Conservation (phyloP, 768 basidiomycete genomes). For the Phallus indusiatus region DNA sequence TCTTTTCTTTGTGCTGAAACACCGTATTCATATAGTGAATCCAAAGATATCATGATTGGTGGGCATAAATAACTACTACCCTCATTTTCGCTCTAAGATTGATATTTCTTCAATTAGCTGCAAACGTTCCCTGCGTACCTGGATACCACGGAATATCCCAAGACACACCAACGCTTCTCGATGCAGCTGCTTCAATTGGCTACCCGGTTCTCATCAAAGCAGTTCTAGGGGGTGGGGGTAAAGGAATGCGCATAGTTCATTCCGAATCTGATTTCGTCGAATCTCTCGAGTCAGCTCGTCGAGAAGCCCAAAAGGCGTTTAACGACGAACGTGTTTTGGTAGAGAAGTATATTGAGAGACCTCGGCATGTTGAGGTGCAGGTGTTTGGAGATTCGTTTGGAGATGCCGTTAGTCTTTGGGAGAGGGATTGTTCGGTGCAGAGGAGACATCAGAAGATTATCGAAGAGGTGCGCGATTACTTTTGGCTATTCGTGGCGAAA, state of each 20-base stretch:
- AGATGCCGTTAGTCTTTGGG: conserved; percentile 90
- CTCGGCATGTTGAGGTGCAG: conserved; percentile 91
- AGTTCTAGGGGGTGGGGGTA: conserved; percentile 92
- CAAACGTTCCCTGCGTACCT: conserved; percentile 87
- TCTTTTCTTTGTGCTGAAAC: too few relatives aligned
- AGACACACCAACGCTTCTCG: conserved; percentile 56
- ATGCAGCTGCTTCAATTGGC: conserved; percentile 66
- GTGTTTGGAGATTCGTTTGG: conserved; percentile 81
- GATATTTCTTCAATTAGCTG: conserved; percentile 36
- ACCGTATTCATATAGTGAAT: conserved; percentile 45
- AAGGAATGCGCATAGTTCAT: conserved; percentile 84
- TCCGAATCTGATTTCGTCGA: conserved; percentile 64
- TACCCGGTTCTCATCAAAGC: conserved; percentile 95
- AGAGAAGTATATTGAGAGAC: conserved; percentile 80
- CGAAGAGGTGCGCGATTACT: conserved; percentile 51
- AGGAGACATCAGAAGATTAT: conserved; percentile 93
- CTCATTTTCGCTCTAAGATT: not conserved
- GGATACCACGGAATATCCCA: conserved; percentile 88
- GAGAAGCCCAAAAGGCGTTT: conserved; percentile 83
- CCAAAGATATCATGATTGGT: conserved; percentile 91
- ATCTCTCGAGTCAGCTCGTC: conserved; percentile 75
- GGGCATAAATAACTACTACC: conserved; percentile 14
- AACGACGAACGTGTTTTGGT: conserved; percentile 80
- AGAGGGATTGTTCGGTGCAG: conserved; percentile 88
- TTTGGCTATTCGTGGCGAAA: not conserved